Evolutionary conservation across 306 rosid genomes (phyloP), one percentile per base, ranked within the genome.

Genomic region (Pyrus bretschneideri): DNA sequence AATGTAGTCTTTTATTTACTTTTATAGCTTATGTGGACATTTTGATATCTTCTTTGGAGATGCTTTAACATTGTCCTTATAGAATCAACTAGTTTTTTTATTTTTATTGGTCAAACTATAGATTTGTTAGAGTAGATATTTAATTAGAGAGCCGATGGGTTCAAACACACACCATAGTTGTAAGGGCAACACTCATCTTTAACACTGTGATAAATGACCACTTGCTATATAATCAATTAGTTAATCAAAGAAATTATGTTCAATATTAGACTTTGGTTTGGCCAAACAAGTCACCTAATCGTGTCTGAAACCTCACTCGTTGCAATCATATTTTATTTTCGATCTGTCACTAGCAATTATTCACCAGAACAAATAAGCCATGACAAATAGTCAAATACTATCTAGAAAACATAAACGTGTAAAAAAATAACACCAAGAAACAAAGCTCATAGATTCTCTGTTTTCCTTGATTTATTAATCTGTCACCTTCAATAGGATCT

Each of bases 141-240:
- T 1, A 5, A 35, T 35, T 35, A 35, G 2, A 35, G 40, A 35
- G 40, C 1, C 0, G 0, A 6, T 0, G 0, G 0, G 9, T 35
- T 35, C 2, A 2, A 35, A 35, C 8, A 2, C 9, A 35, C 9
- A 35, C 9, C 9, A 35, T 33, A 1, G 1, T 25, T 25, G 25
- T 25, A 25, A 25, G 25, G 25, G 25, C 25, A 25, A 25, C 25
- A 25, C 40, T 35, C 2, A 1, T 35, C 9, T 35, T 35, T 2
- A 35, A 0, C 0, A 35, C 0, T 35, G 2, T 35, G 0, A 0
- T 35, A 35, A 0, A 35, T 6, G 40, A 6, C 0, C 9, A 35
- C 40, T 6, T 35, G 9, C 9, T 35, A 35, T 35, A 35, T 35
- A 35, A 35, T 49, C 54, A 49, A 49, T 0, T 49, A 49, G 7